These are phyloP conservation scores for Penicillium turbatum DNA, from an alignment of 495 filamentous ascomycete species.

Conservation along the genomic window DNA sequence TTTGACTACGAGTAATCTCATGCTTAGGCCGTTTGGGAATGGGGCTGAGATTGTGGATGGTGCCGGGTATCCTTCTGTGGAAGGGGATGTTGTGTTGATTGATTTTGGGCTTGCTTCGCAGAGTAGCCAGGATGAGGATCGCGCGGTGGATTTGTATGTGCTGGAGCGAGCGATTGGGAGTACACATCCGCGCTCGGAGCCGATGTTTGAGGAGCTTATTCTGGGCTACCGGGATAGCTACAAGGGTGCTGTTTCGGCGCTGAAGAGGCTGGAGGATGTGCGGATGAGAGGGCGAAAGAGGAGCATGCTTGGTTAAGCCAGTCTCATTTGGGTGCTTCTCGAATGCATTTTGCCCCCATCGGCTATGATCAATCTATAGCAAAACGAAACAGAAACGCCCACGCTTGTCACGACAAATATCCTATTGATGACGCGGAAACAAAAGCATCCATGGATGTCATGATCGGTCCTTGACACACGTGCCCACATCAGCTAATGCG, in stretches of 20 bases:
- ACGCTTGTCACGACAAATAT: slow-evolving; percentile 27
- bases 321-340: neutral
- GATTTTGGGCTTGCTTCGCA: slow-evolving; percentile 91
- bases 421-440: neutral
- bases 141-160: slow-evolving; percentile 95
- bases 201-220: slow-evolving; percentile 63
- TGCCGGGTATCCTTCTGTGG: slow-evolving; percentile 26
- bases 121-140: slow-evolving; percentile 82
- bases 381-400: slow-evolving; percentile 32
- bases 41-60: slow-evolving; percentile 36
- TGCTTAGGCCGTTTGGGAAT: slow-evolving; percentile 52
- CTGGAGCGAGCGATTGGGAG: slow-evolving; percentile 93
- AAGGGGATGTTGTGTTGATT: slow-evolving; percentile 82
- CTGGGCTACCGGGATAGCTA: slow-evolving; percentile 57
- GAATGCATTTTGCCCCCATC: neutral
- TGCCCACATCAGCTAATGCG: slow-evolving; percentile 68
- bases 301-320: slow-evolving; percentile 80
- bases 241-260: slow-evolving; percentile 54
- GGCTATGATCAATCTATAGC: slow-evolving; percentile 11
- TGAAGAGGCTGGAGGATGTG: slow-evolving; percentile 86
- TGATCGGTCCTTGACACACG: slow-evolving; percentile 31
- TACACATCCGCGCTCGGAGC: slow-evolving; percentile 85
- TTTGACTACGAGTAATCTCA: slow-evolving; percentile 96
- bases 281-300: slow-evolving; percentile 94
- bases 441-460: slow-evolving; percentile 13